These are phyloP conservation scores for Candida corydali DNA, from an alignment of 805 yeast species.

Conservation along the genomic window DNA sequence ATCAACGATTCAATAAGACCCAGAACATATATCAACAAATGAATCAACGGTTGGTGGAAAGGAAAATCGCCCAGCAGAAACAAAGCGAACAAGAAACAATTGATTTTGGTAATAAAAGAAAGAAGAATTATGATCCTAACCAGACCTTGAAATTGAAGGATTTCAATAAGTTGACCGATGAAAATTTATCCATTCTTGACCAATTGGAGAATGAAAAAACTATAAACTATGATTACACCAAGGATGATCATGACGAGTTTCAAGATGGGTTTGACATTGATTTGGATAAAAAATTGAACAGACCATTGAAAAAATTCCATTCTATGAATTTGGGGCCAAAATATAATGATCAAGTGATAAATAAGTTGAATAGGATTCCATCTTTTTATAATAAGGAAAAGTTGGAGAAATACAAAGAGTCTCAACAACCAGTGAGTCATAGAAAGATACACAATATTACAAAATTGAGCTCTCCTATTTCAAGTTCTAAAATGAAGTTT, in stretches of 20 bases:
- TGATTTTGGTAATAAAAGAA: conserved; percentile 10
- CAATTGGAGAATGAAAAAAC: conserved; percentile 30
- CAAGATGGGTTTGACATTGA: conserved; percentile 32
- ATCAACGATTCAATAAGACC: conserved; percentile 18
- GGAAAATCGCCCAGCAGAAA: conserved; percentile 20
- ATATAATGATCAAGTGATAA: conserved; percentile 29
- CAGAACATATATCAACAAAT: conserved; percentile 23
- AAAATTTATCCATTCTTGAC: conserved; percentile 15
- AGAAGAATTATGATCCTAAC: conserved; percentile 10
- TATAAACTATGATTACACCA: conserved; percentile 31
- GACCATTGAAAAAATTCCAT: conserved; percentile 22
- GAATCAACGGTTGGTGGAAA: conserved; percentile 19
- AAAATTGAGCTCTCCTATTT: conserved; percentile 18
- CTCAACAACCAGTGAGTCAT: conserved; percentile 5
- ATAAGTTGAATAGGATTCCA: conserved; percentile 38
- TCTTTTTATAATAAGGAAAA: conserved; percentile 29
- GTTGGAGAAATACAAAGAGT: conserved; percentile 29
- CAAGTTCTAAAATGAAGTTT: conserved; percentile 40
- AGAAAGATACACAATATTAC: conserved; percentile 27
- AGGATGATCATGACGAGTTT: conserved; percentile 34
- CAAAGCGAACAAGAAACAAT: conserved; percentile 29
- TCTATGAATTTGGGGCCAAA: conserved; percentile 35
- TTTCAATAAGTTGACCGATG: conserved; percentile 13
- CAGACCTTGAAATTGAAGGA: conserved; percentile 28
- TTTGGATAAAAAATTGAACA: conserved; percentile 7